Conservation (phyloP, 2,329 filamentous ascomycete genomes). For the Colletotrichum navitas region DNA sequence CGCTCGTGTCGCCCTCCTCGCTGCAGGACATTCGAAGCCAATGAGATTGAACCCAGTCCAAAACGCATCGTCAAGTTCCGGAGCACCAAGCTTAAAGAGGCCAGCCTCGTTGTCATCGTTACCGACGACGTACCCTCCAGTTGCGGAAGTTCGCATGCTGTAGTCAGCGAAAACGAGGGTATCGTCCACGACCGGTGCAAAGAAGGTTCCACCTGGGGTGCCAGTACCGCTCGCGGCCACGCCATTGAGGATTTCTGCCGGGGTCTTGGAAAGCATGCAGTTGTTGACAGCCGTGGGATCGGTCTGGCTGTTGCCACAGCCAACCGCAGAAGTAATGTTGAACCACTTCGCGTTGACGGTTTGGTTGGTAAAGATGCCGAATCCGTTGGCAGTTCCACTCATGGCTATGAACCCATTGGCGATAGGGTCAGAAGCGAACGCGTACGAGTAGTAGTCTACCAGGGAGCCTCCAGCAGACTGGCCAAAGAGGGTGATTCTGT, state of each 20-base stretch:
- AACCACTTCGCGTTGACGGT: slow-evolving; percentile 31
- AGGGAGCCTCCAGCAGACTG: slow-evolving; percentile 42
- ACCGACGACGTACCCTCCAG: slow-evolving; percentile 45
- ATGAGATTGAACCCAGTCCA: slow-evolving; percentile 48
- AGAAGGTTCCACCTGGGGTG: slow-evolving; percentile 13
- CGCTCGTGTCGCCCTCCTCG: slow-evolving; percentile 44
- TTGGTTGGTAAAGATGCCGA: slow-evolving; percentile 46
- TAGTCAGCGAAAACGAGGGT: slow-evolving; percentile 31
- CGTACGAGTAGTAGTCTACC: slow-evolving; percentile 62
- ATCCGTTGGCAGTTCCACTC: slow-evolving; percentile 51
- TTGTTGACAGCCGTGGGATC: slow-evolving; percentile 44
- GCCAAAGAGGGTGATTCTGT: slow-evolving; percentile 55
- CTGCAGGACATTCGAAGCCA: slow-evolving; percentile 52
- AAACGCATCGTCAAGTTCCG: slow-evolving; percentile 42
- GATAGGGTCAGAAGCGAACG: slow-evolving; percentile 63
- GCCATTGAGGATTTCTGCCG: slow-evolving; percentile 24
- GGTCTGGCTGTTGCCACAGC: slow-evolving; percentile 47
- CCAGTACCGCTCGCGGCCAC: slow-evolving; percentile 1
- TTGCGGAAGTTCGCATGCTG: slow-evolving; percentile 17
- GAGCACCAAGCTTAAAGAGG: slow-evolving; percentile 45
- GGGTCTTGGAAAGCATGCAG: slow-evolving; percentile 31
- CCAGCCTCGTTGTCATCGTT: slow-evolving; percentile 51
- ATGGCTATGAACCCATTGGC: slow-evolving; percentile 60
- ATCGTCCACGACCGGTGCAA: slow-evolving; percentile 30
- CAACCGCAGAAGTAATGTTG: slow-evolving; percentile 45